These are phyloP conservation scores for Lentinula detonsa DNA, from an alignment of 768 basidiomycete genomes.

Conservation along the genomic window DNA sequence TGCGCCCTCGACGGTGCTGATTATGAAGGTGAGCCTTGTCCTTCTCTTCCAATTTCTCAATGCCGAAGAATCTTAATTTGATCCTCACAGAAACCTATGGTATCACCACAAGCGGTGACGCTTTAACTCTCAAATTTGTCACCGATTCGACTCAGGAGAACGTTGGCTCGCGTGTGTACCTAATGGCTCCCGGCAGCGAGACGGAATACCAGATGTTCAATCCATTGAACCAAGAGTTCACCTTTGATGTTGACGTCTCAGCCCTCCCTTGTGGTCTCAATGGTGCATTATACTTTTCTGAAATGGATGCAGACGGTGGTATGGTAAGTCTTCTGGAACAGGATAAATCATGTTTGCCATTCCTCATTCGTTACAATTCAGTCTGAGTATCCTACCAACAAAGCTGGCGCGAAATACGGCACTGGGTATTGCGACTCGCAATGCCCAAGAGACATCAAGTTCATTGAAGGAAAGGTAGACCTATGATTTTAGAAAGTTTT, in stretches of 20 bases:
- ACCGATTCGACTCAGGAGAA: constrained; percentile 27
- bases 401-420: constrained; percentile 28
- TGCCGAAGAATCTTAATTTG: background rate
- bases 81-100: constrained; percentile 37
- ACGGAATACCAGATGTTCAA: constrained; percentile 43
- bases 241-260: constrained; percentile 55
- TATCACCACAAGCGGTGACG: constrained; percentile 39
- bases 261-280: constrained; percentile 55
- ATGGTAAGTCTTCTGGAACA: constrained; percentile 3
- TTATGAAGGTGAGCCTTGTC: constrained; percentile 18
- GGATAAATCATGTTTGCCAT: constrained; percentile 21
- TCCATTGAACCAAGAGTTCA: constrained; percentile 50
- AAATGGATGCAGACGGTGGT: constrained; percentile 50
- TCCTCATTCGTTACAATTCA: constrained; percentile 18
- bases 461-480: constrained; percentile 39
- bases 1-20: constrained; percentile 40
- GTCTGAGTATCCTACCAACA: constrained; percentile 24
- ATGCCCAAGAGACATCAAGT: constrained; percentile 43
- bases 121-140: constrained; percentile 39
- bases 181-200: constrained; percentile 37
- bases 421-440: constrained; percentile 21
- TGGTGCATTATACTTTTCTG: constrained; percentile 54
- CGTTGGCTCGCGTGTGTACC: constrained; percentile 38
- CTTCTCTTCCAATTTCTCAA: background rate
- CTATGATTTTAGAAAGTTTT: constrained; percentile 23